phyloP scores from a whole-genome alignment of 176 grass and related monocot genomes.

The Coix lacrymajobi region DNA sequence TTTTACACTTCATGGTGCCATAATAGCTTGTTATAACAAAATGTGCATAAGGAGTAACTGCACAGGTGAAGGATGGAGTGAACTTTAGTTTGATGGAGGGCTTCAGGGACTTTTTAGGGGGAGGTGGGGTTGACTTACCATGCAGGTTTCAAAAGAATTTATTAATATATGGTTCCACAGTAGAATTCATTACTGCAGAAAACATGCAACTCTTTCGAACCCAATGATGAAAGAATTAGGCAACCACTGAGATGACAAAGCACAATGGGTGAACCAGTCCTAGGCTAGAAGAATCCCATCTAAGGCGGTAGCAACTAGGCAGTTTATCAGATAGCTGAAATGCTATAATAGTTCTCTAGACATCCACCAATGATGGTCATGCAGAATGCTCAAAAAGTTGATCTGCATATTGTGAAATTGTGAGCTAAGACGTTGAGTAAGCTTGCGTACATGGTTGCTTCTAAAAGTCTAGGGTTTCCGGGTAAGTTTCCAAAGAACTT shows the following conservation, averaged over 20 bases:
- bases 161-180: neutral
- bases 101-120: neutral
- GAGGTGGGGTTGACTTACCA: neutral
- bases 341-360: neutral
- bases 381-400: conserved; percentile 12
- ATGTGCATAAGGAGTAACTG: neutral
- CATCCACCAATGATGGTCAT: neutral
- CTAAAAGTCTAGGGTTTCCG: neutral
- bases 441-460: neutral
- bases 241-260: neutral
- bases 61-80: neutral
- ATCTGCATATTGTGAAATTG: conserved; percentile 17
- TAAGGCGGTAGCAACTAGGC: neutral
- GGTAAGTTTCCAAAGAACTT: neutral
- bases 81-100: neutral
- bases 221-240: neutral
- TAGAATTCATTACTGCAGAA: neutral
- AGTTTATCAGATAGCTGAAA: neutral
- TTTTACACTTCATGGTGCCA: conserved; percentile 11
- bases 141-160: neutral
- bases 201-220: neutral
- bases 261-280: neutral
- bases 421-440: conserved; percentile 5
- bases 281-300: neutral
- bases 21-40: neutral